phyloP scores from a whole-genome alignment of 192 early-diverging fungal species.

The Backusella morwellensis region DNA sequence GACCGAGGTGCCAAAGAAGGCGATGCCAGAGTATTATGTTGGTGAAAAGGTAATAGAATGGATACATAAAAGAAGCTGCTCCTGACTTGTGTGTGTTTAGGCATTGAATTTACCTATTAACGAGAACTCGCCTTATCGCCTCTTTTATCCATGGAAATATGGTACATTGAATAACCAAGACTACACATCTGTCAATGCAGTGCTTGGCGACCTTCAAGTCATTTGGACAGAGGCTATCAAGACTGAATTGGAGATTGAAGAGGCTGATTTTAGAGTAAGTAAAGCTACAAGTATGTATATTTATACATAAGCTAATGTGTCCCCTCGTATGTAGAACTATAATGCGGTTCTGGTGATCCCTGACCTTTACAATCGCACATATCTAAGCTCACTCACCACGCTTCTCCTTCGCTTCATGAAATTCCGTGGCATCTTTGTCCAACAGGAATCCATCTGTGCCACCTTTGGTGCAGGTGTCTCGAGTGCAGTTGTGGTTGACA shows the following conservation, averaged over 20 bases:
- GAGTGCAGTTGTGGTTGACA: slow-evolving; percentile 84
- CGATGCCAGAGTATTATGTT: slow-evolving; percentile 40
- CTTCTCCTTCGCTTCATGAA: slow-evolving; percentile 77
- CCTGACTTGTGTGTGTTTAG: slow-evolving; percentile 10
- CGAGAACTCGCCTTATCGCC: slow-evolving; percentile 35
- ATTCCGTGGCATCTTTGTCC: slow-evolving; percentile 70
- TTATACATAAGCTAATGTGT: neutral
- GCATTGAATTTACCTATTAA: slow-evolving; percentile 47
- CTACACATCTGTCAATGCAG: slow-evolving; percentile 62
- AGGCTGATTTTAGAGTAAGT: slow-evolving; percentile 52
- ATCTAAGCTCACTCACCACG: slow-evolving; percentile 60
- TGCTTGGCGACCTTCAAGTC: slow-evolving; percentile 71
- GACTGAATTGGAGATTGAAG: slow-evolving; percentile 64
- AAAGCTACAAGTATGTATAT: neutral
- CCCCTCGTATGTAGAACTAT: slow-evolving; percentile 34
- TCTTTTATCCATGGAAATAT: slow-evolving; percentile 77
- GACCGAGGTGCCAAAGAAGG: slow-evolving; percentile 52
- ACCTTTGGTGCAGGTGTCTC: slow-evolving; percentile 87
- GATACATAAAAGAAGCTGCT: neutral
- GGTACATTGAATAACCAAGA: slow-evolving; percentile 77
- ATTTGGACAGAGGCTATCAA: slow-evolving; percentile 78
- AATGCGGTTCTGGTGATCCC: slow-evolving; percentile 81
- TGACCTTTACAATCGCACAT: slow-evolving; percentile 65
- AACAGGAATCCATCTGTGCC: slow-evolving; percentile 81
- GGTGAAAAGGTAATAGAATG: slow-evolving; percentile 59